Evolutionary conservation across 1,139 yeast species (phyloP).

Genomic region (Pichia sp.): DNA sequence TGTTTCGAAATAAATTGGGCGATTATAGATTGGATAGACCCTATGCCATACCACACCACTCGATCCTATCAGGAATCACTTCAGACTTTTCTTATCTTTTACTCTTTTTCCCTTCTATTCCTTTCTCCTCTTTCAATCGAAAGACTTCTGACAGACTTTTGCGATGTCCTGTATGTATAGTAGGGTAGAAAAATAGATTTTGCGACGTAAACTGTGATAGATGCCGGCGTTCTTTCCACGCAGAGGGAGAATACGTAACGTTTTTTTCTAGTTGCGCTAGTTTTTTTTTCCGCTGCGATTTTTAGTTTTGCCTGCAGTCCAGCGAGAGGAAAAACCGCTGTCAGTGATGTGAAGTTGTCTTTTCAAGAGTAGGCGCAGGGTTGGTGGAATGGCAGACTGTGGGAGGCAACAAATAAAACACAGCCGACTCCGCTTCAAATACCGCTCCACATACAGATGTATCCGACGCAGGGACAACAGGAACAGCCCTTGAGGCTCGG

Average conservation of each 20-base stretch:
- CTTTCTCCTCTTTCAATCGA: not conserved
- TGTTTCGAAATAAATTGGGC: constrained; percentile 13
- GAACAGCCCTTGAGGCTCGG: not conserved
- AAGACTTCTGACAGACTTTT: not conserved
- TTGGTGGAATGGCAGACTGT: no score
- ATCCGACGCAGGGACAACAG: constrained; percentile 1
- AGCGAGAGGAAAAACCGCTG: not conserved
- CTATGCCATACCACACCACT: no score
- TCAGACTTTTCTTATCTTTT: not conserved
- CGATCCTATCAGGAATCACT: no score
- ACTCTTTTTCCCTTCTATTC: not conserved
- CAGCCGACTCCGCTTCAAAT: no score
- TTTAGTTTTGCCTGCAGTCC: not conserved
- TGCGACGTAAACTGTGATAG: not conserved
- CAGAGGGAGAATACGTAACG: no score
- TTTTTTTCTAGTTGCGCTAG: not conserved
- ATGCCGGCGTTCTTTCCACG: not conserved
- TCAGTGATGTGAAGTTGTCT: not conserved
- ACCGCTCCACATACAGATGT: not conserved
- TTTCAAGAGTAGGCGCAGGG: not conserved
- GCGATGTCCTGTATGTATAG: not conserved
- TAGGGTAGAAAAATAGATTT: not conserved
- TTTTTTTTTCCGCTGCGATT: not conserved
- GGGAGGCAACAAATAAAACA: no score
- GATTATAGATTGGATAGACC: no score